Conservation (phyloP, 208 protist species). For the Leishmania amazonensis region DNA sequence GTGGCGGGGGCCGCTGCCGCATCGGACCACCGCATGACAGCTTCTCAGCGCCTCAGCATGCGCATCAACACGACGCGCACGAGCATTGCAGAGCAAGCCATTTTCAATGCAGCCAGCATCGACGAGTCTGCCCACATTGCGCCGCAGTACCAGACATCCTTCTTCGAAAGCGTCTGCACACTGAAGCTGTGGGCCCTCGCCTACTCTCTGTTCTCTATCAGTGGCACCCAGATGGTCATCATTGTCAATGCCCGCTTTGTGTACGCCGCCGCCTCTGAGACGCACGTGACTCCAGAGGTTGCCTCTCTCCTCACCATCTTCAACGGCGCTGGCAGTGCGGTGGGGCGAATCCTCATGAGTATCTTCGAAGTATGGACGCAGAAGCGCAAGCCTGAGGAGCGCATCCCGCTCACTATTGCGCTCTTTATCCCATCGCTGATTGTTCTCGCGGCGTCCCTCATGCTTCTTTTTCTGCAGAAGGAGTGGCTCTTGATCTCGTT, state of each 20-base stretch:
- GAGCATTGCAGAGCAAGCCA: conserved; percentile 36
- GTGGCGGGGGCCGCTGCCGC: conserved; percentile 1
- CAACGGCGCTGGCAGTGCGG: conserved; percentile 71
- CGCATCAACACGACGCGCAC: conserved; percentile 31
- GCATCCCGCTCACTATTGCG: conserved; percentile 70
- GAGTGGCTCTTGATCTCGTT: conserved; percentile 59
- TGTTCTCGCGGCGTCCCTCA: conserved; percentile 38
- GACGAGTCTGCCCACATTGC: conserved; percentile 53
- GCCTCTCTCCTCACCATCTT: conserved; percentile 64
- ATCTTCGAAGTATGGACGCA: conserved; percentile 72
- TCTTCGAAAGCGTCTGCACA: conserved; percentile 41
- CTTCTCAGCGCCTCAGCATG: conserved; percentile 34
- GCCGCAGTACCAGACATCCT: conserved; percentile 75
- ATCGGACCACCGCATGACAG: conserved; percentile 16
- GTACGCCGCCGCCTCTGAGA: conserved; percentile 57
- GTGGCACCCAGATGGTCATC: conserved; percentile 64
- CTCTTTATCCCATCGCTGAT: conserved; percentile 57
- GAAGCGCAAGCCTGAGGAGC: conserved; percentile 47
- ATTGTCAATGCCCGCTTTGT: conserved; percentile 81
- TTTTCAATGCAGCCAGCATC: conserved; percentile 16
- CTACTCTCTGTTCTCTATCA: conserved; percentile 44
- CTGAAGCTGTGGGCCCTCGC: conserved; percentile 55
- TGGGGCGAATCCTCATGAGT: conserved; percentile 70
- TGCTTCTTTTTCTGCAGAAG: conserved; percentile 44
- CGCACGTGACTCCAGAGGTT: conserved; percentile 37